These are phyloP conservation scores for Actinomortierella wolfii DNA, from an alignment of 371 early-diverging fungal species.

Conservation along the genomic window DNA sequence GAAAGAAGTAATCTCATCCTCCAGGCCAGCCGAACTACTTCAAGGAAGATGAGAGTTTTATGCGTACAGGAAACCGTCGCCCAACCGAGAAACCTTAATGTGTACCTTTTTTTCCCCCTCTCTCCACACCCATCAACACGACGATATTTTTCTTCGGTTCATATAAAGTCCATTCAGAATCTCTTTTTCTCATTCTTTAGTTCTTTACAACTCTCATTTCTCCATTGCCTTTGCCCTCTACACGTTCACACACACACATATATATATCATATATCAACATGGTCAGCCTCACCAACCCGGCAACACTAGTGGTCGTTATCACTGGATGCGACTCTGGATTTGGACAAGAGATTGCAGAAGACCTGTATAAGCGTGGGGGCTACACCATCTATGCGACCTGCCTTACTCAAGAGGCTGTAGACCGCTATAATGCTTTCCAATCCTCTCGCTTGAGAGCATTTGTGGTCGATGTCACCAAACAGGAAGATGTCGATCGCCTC, in stretches of 20 bases:
- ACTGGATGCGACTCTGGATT: constrained; percentile 44
- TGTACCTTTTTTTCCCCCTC: too few relatives aligned
- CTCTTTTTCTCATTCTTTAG: too few relatives aligned
- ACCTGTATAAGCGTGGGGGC: constrained; percentile 31
- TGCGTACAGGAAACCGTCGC: too few relatives aligned
- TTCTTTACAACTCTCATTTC: too few relatives aligned
- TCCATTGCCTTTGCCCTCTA: background rate
- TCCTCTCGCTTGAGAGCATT: constrained; percentile 36
- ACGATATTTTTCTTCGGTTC: too few relatives aligned
- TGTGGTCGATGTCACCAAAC: constrained; percentile 43
- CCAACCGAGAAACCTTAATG: too few relatives aligned
- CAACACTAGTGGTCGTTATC: constrained; percentile 33
- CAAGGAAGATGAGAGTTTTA: too few relatives aligned
- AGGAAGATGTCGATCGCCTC: constrained; percentile 36
- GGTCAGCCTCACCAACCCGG: constrained; percentile 25
- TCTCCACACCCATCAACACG: too few relatives aligned
- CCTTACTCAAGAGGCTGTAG: constrained; percentile 26
- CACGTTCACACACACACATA: constrained; percentile 1
- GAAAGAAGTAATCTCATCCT: too few relatives aligned
- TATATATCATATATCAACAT: background rate
- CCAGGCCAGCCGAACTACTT: too few relatives aligned
- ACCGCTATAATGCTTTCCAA: constrained; percentile 24
- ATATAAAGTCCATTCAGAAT: too few relatives aligned
- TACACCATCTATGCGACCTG: constrained; percentile 44
- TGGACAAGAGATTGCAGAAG: constrained; percentile 30